Evolutionary conservation across 495 filamentous ascomycete genomes (phyloP), one percentile per base, ranked within the genome.

Genomic region (Daldinia concentrica): DNA sequence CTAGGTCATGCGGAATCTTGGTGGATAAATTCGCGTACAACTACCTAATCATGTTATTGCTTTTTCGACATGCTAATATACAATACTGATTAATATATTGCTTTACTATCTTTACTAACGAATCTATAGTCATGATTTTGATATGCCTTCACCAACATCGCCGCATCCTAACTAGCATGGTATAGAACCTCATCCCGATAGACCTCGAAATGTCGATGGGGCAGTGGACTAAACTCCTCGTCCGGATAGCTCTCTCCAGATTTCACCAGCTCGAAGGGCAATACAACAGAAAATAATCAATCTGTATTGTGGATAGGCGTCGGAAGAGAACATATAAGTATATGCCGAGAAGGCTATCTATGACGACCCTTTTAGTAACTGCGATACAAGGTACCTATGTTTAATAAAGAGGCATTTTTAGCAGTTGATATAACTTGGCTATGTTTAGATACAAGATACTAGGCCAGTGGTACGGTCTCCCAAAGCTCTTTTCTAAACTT

Each of bases 401-500:
- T 37, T 26, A 3, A 3, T 22, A 2, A 30, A 5, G 30, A 22
- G n/a, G 7, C n/a, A 6, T 34, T 15, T 7, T 3, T 43, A 24
- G 1, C 19, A 11, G 29, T 22, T 6, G 0, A 7, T 30, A 48
- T 17, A 36, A 48, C 9, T 9, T 62, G n/a, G 51, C 11, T 30
- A 17, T 19, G 1, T 12, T 26, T 24, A 62, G 58, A 34, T 62
- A 62, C 8, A 84, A 84, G 64, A 83, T 85, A 71, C 81, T 82
- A 17, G 82, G 83, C 26, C 82, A 86, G 71, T 86, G 83, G 82
- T 85, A 81, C 66, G 82, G 83, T 6, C 82, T 86, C 29, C 83
- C 84, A 6, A 82, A 76, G 70, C 58, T 83, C 5, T 79, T 86
- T 66, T 64, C 76, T 3, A 72, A 72, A 7, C 80, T 81, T 11